phyloP scores from a whole-genome alignment of 2,329 filamentous ascomycete species.

The Magnaporthiopsis rhizophila region DNA sequence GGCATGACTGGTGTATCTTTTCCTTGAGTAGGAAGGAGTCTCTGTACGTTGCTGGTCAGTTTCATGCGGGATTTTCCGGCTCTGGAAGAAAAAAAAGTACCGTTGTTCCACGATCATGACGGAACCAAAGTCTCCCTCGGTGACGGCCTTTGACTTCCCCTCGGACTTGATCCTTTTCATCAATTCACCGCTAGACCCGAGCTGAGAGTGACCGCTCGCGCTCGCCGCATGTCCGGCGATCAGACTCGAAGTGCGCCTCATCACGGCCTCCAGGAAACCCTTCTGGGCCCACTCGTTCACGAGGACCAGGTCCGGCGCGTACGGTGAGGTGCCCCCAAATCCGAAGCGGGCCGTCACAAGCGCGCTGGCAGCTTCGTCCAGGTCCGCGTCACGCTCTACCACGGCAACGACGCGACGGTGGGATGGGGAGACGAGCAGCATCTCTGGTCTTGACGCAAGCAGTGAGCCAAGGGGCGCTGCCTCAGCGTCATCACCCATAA shows the following conservation, averaged over 20 bases:
- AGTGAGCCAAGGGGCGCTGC: too few relatives aligned
- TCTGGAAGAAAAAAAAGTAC: background rate
- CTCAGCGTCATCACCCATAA: background rate
- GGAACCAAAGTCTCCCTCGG: background rate
- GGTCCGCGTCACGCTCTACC: slow-evolving; percentile 51
- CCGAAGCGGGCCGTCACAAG: slow-evolving; percentile 45
- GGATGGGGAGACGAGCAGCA: background rate
- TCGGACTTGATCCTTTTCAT: slow-evolving; percentile 1
- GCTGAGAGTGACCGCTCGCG: too few relatives aligned
- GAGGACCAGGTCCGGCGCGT: slow-evolving; percentile 53
- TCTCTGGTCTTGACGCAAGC: too few relatives aligned
- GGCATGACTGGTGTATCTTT: background rate
- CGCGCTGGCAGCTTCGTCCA: slow-evolving; percentile 42
- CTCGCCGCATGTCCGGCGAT: background rate
- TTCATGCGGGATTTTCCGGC: background rate
- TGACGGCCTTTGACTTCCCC: background rate
- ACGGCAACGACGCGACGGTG: slow-evolving; percentile 37
- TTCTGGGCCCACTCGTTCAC: slow-evolving; percentile 57
- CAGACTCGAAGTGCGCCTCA: slow-evolving; percentile 12
- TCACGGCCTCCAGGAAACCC: slow-evolving; percentile 41
- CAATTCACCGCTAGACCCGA: background rate
- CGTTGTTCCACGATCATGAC: background rate
- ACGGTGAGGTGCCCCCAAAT: slow-evolving; percentile 48
- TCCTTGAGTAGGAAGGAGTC: background rate
- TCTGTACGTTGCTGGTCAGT: background rate